phyloP scores from a whole-genome alignment of 2,329 filamentous ascomycete genomes.

The Colletotrichum tofieldiae region DNA sequence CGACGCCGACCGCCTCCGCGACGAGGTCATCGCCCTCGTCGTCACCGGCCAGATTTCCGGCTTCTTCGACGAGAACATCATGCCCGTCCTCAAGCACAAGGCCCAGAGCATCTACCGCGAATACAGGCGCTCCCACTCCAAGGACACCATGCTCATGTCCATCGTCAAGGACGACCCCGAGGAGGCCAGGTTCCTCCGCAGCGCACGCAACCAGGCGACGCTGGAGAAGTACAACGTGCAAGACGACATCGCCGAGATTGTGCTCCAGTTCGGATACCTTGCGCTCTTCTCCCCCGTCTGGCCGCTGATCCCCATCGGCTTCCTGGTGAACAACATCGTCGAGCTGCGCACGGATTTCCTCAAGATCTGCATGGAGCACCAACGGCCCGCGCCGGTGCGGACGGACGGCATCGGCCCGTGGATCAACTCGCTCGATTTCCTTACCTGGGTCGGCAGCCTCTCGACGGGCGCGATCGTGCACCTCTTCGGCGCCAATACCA shows the following conservation, averaged over 20 bases:
- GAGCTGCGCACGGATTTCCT: conserved; percentile 84
- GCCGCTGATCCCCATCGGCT: conserved; percentile 81
- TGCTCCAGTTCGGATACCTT: conserved; percentile 82
- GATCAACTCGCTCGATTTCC: conserved; percentile 77
- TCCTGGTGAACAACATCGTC: conserved; percentile 84
- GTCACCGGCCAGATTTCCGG: conserved; percentile 81
- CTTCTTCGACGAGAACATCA: conserved; percentile 79
- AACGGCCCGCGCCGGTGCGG: conserved; percentile 78
- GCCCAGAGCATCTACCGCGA: conserved; percentile 62
- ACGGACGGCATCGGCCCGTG: conserved; percentile 83
- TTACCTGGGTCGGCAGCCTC: conserved; percentile 81
- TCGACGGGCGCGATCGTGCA: conserved; percentile 82
- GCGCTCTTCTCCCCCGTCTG: conserved; percentile 82
- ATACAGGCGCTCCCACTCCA: conserved; percentile 53
- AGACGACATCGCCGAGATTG: conserved; percentile 81
- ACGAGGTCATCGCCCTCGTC: conserved; percentile 83
- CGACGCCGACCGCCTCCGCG: conserved; percentile 76
- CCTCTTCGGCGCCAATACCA: conserved; percentile 75
- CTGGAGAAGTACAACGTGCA: conserved; percentile 81
- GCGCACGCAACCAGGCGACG: conserved; percentile 77
- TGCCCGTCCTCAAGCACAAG: conserved; percentile 78
- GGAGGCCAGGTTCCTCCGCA: conserved; percentile 75
- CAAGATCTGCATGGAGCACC: conserved; percentile 83
- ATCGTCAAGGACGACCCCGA: conserved; percentile 71
- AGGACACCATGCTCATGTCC: conserved; percentile 62